Base-by-base conservation (phyloP, 139 green algal genomes). In the Microglena sp. region DNA sequence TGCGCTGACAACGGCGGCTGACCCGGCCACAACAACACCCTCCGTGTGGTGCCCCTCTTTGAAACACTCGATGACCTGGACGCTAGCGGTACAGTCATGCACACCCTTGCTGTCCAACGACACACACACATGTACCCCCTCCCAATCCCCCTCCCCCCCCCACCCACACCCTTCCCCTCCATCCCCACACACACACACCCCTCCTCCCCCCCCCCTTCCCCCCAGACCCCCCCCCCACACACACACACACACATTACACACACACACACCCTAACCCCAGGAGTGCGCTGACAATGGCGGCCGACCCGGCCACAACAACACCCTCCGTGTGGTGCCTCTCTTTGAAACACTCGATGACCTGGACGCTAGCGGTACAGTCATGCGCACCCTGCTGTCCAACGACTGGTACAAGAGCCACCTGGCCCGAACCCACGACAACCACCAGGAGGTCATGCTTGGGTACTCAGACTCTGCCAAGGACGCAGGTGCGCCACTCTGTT, bases 401-500 rank as follows among this genome's bases (percentile, higher is more conserved):
- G 60, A 60, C n/a, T 86, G 80, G 80, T 74, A 65, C 27, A 28
- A 7, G 24, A n/a, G 7, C 4, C 60, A 67, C 60, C 43, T 67
- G 6, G 7, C 4, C 3, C n/a, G n/a, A 82, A 69, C 60, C 2
- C 78, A 85, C 60, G 62, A 82, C 58, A 75, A 85, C 67, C 43
- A 80, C 56, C 86, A 93, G 79, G 86, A 93, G 79, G 77, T 93
- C 24, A 98, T 99, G 93, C 87, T 99, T 30, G 93, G 93, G 0
- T 99, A 98, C 80, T 92, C 77, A 45, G 93, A 99, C 83, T 92
- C 77, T 31, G 93, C 93, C 57, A 99, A 98, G 82, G 93, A 99
- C 68, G 93, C 92, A 1, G 92, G 93, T 46, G 87, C n/a, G n/a
- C n/a, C n/a, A n/a, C n/a, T n/a, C 91, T 2, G 93, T 91, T 2